phyloP scores from a whole-genome alignment of 768 basidiomycete genomes.

The Collybia sordida region DNA sequence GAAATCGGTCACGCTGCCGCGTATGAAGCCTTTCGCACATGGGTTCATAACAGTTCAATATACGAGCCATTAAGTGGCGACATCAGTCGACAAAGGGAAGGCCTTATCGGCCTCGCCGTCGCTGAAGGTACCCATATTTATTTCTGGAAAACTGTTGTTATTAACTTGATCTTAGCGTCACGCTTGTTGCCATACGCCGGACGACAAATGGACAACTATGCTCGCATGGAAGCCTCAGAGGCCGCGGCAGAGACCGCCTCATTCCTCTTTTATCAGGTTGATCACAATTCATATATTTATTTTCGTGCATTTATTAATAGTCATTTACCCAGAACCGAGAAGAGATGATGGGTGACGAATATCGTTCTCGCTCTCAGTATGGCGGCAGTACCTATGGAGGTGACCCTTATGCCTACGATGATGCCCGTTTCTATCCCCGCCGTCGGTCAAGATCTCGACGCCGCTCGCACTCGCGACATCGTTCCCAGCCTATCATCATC shows the following conservation, averaged over 20 bases:
- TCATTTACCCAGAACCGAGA: slow-evolving; percentile 29
- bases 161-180: slow-evolving; percentile 39
- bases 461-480: slow-evolving; percentile 30
- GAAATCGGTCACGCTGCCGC: slow-evolving; percentile 79
- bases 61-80: slow-evolving; percentile 59
- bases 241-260: slow-evolving; percentile 69
- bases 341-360: slow-evolving; percentile 28
- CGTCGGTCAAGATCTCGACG: slow-evolving; percentile 34
- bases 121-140: slow-evolving; percentile 56
- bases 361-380: slow-evolving; percentile 19
- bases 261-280: slow-evolving; percentile 54
- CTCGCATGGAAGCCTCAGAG: slow-evolving; percentile 54
- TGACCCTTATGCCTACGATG: slow-evolving; percentile 40
- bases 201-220: slow-evolving; percentile 42
- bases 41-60: slow-evolving; percentile 56
- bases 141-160: slow-evolving; percentile 1
- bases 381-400: slow-evolving; percentile 19
- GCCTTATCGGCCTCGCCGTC: slow-evolving; percentile 63
- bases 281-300: slow-evolving; percentile 7
- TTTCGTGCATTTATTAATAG: slow-evolving; percentile 2
- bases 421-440: slow-evolving; percentile 24
- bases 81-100: slow-evolving; percentile 62
- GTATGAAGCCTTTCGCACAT: slow-evolving; percentile 72
- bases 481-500: slow-evolving; percentile 30
- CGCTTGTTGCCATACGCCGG: slow-evolving; percentile 53